Conservation (phyloP, 83 land plant species). For the Diphasiastrum complanatum region DNA sequence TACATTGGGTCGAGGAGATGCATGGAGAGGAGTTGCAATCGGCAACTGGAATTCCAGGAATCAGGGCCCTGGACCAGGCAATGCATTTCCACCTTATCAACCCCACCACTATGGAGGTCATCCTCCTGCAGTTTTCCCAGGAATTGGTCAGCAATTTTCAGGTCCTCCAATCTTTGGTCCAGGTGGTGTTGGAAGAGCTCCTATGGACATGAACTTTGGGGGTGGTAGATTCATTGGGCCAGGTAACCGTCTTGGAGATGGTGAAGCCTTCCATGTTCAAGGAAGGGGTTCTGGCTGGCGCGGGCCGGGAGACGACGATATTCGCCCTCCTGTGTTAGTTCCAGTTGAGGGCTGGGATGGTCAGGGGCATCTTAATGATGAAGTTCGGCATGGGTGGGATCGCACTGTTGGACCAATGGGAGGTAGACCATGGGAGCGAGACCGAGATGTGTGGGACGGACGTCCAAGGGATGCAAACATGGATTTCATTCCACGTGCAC, state of each 20-base stretch:
- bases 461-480: neutral
- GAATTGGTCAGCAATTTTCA: constrained; percentile 12
- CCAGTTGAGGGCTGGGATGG: constrained; percentile 15
- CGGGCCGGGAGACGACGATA: constrained; percentile 8
- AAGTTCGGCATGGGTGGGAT: neutral
- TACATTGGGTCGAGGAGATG: constrained; percentile 10
- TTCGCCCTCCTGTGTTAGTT: constrained; percentile 1
- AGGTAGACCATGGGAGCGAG: constrained; percentile 2
- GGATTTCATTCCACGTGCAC: neutral
- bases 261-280: constrained; percentile 11
- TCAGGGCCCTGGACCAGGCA: constrained; percentile 16
- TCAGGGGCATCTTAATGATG: constrained; percentile 8
- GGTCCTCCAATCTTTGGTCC: constrained; percentile 16
- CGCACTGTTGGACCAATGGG: neutral
- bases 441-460: neutral
- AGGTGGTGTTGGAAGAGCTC: constrained; percentile 3
- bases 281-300: constrained; percentile 2
- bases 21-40: constrained; percentile 15
- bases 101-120: constrained; percentile 12
- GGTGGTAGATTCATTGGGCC: neutral
- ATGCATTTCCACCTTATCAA: constrained; percentile 6
- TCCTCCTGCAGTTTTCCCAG: constrained; percentile 13
- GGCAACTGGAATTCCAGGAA: constrained; percentile 11
- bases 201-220: constrained; percentile 8
- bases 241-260: neutral